These are phyloP conservation scores for Aegilops speltoides DNA, from an alignment of 176 grass and related monocot genomes.

Conservation along the genomic window DNA sequence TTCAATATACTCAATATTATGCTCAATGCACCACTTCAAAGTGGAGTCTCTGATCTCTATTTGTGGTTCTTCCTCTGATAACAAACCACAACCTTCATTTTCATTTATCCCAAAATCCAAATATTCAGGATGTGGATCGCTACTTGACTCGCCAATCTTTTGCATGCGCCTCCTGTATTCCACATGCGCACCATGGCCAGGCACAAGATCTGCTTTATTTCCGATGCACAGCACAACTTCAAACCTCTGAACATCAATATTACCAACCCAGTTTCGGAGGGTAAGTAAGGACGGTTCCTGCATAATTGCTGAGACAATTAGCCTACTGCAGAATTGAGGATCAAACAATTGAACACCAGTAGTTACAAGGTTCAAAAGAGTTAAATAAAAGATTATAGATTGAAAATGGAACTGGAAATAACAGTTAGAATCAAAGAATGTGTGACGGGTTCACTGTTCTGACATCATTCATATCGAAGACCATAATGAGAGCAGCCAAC, in stretches of 20 bases:
- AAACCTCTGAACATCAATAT: constrained; percentile 75
- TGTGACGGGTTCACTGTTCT: neutral
- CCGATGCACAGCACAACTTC: constrained; percentile 89
- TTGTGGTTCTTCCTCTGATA: constrained; percentile 66
- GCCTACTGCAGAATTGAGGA: neutral
- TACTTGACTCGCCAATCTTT: constrained; percentile 52
- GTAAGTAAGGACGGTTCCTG: constrained; percentile 78
- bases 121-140: constrained; percentile 71
- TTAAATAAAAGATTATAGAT: neutral
- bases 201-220: constrained; percentile 93
- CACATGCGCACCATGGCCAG: constrained; percentile 67
- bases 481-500: constrained; percentile 77
- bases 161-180: constrained; percentile 74
- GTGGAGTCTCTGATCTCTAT: constrained; percentile 63
- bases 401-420: neutral
- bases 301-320: constrained; percentile 30
- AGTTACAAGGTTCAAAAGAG: neutral
- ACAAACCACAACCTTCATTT: constrained; percentile 74
- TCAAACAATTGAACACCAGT: neutral
- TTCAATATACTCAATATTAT: constrained; percentile 92
- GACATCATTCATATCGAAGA: constrained; percentile 92
- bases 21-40: constrained; percentile 66
- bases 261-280: constrained; percentile 73
- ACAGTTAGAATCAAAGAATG: neutral
- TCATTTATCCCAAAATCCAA: constrained; percentile 77